Base-by-base conservation (phyloP, 2,329 filamentous ascomycete genomes). In the Colletotrichum sublineola region DNA sequence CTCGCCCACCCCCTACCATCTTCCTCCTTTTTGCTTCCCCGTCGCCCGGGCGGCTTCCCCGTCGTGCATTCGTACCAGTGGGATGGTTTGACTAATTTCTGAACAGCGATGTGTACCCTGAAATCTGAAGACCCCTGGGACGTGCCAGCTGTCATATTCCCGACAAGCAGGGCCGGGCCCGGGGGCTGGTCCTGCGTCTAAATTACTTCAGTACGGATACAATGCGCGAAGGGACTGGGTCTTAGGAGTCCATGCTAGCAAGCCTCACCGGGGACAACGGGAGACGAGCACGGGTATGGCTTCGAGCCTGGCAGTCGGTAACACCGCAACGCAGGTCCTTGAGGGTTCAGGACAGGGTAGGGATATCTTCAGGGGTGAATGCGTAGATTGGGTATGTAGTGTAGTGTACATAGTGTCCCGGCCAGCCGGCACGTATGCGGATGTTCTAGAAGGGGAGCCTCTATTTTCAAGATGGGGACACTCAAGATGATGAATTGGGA, bases 61-160 rank as follows among this genome's bases (percentile, higher is more conserved):
- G 42, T 68, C 38, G 60, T 64, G 63, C 63, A 56, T 46, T 58
- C 60, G 46, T 58, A 56, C 58, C 68, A 64, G 46, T 58, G 44
- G 52, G 68, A 65, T 53, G 63, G 68, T 71, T 70, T 64, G 52
- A 38, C 63, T 73, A 63, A 71, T 55, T 9, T 63, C 57, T 63
- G 56, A 61, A 56, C 63, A 75, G 74, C 46, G 74, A 75, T 68
- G 69, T 75, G 52, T 75, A 75, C 66, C 63, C 68, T 52, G 74
- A 67, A 66, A 38, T 73, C 31, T 73, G 48, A 67, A 4, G 20
- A 15, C 24, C 48, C 55, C 63, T 44, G 36, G 42, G 20, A 53
- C 58, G 46, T 69, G 31, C 69, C 63, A 68, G 58, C 69, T 68
- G 69, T 73, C 71, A 73, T 61, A 70, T 50, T 74, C 46, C 65